phyloP scores from a whole-genome alignment of 441 rosid genomes.

The Eruca vesicaria region DNA sequence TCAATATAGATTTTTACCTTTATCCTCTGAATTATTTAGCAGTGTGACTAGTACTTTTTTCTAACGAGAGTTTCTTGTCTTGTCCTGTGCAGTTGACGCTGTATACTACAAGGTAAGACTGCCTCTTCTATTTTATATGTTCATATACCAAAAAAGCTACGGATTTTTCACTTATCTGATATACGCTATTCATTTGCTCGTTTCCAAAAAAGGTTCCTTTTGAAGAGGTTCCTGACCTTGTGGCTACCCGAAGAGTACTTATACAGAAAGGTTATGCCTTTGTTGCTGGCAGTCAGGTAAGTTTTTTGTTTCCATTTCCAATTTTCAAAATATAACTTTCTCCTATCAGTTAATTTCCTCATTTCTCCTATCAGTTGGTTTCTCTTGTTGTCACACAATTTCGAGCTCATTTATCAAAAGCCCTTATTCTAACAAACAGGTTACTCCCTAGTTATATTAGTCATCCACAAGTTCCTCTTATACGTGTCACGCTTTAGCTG shows the following conservation, averaged over 20 bases:
- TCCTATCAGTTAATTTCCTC: neutral
- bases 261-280: conserved; percentile 76
- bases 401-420: conserved; percentile 76
- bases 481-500: neutral
- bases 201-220: conserved; percentile 82
- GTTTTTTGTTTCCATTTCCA: neutral
- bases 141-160: conserved; percentile 1
- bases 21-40: conserved; percentile 1
- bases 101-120: conserved; percentile 70
- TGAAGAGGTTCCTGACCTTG: conserved; percentile 98
- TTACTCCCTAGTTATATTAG: conserved; percentile 20
- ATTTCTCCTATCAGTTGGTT: conserved; percentile 46
- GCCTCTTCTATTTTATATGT: conserved; percentile 6
- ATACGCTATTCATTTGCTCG: neutral
- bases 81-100: conserved; percentile 56
- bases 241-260: conserved; percentile 74
- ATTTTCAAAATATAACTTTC: neutral
- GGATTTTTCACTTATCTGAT: neutral
- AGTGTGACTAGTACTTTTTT: neutral
- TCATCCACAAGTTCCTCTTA: neutral
- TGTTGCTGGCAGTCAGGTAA: conserved; percentile 72
- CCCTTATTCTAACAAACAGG: conserved; percentile 88
- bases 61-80: conserved; percentile 7
- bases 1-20: neutral
- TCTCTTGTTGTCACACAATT: conserved; percentile 79